These are phyloP conservation scores for Metschnikowia proteae DNA, from an alignment of 805 yeast genomes.

Conservation along the genomic window DNA sequence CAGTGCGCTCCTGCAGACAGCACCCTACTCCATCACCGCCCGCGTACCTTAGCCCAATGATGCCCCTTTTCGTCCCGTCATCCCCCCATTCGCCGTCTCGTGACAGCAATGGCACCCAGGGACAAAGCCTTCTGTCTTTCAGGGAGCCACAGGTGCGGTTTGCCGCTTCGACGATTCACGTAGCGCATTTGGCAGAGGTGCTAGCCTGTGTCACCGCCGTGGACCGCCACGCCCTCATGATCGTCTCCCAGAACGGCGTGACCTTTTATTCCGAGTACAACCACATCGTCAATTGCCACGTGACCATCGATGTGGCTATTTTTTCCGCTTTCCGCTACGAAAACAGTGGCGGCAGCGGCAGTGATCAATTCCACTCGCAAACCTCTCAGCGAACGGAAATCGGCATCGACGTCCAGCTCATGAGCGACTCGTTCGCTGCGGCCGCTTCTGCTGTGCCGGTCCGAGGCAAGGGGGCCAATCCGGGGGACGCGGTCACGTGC, in stretches of 20 bases:
- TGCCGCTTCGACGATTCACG: slow-evolving; percentile 36
- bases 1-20: background rate
- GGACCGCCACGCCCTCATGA: slow-evolving; percentile 32
- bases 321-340: slow-evolving; percentile 28
- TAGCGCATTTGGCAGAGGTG: slow-evolving; percentile 37
- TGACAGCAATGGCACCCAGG: background rate
- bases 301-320: slow-evolving; percentile 35
- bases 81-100: slow-evolving; percentile 7
- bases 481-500: slow-evolving; percentile 27
- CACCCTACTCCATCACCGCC: background rate
- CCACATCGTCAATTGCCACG: slow-evolving; percentile 34
- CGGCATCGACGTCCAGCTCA: slow-evolving; percentile 36
- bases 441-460: slow-evolving; percentile 22
- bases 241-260: slow-evolving; percentile 31
- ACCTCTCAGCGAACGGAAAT: slow-evolving; percentile 15
- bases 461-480: background rate
- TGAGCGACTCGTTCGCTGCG: slow-evolving; percentile 35
- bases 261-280: slow-evolving; percentile 34
- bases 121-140: background rate
- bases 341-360: background rate
- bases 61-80: slow-evolving; percentile 15
- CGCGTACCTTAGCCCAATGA: background rate
- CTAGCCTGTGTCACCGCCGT: slow-evolving; percentile 31
- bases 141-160: slow-evolving; percentile 16
- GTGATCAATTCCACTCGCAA: too few species aligned